These are phyloP conservation scores for Psilocybe azurescens DNA, from an alignment of 768 basidiomycete species.

Conservation along the genomic window DNA sequence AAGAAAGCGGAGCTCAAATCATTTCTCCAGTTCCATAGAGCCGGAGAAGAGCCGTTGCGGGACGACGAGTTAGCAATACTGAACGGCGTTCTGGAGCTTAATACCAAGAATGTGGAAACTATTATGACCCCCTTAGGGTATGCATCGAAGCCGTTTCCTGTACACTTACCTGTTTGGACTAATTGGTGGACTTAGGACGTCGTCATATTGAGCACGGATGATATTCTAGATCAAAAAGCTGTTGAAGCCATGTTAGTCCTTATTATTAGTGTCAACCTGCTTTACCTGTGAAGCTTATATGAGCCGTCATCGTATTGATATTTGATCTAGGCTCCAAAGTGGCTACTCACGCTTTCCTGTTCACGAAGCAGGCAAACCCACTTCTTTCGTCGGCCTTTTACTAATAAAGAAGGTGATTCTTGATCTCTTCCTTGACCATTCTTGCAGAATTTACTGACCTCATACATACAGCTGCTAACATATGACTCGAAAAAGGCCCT, in stretches of 20 bases:
- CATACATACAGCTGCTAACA: conserved; percentile 64
- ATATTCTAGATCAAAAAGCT: conserved; percentile 75
- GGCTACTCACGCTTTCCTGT: conserved; percentile 95
- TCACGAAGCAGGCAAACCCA: conserved; percentile 70
- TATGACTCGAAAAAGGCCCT: conserved; percentile 84
- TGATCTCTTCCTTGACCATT: neutral
- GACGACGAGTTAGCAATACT: conserved; percentile 84
- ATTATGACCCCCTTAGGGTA: conserved; percentile 85
- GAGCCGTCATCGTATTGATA: neutral
- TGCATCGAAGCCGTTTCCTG: conserved; percentile 24
- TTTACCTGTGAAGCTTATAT: neutral
- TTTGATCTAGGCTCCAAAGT: conserved; percentile 54
- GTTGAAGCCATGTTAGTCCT: conserved; percentile 70
- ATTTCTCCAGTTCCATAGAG: conserved; percentile 80
- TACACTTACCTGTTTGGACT: neutral
- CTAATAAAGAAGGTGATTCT: conserved; percentile 68
- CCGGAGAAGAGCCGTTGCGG: conserved; percentile 75
- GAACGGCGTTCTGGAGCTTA: conserved; percentile 80
- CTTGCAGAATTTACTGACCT: conserved; percentile 6
- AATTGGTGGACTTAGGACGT: conserved; percentile 60
- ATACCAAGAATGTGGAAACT: conserved; percentile 70
- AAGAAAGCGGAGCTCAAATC: conserved; percentile 84
- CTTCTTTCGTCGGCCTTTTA: conserved; percentile 80
- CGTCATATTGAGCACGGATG: conserved; percentile 78
- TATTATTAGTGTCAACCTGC: too few species aligned